Conservation (phyloP, 2,329 filamentous ascomycete genomes). For the Talaromyces sp. region DNA sequence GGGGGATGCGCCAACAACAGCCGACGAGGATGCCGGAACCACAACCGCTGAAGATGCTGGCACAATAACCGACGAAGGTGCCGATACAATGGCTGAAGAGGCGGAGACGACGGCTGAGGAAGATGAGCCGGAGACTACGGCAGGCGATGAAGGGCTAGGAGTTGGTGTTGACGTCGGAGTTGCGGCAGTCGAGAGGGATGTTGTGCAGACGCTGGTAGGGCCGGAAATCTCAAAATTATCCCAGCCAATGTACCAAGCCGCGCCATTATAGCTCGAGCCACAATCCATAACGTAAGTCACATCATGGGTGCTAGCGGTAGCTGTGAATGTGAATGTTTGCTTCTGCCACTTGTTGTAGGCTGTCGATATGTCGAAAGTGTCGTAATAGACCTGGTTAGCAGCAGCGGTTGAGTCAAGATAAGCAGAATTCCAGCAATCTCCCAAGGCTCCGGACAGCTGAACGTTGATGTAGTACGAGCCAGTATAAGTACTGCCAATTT, state of each 20-base stretch:
- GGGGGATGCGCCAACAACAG: not conserved
- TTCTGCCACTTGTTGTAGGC: not conserved
- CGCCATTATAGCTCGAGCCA: not conserved
- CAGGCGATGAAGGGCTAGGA: not conserved
- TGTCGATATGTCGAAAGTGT: not conserved
- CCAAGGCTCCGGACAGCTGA: too few relatives aligned
- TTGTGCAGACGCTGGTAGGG: not conserved
- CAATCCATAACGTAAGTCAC: conserved; percentile 1
- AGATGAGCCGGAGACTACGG: not conserved
- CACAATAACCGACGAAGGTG: not conserved
- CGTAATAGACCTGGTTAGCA: not conserved
- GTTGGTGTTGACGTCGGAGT: conserved; percentile 7
- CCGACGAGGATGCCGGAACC: not conserved
- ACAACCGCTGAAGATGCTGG: not conserved
- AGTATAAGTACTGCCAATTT: conserved; percentile 6
- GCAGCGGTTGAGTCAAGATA: not conserved
- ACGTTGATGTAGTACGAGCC: not conserved
- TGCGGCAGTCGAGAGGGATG: conserved; percentile 1
- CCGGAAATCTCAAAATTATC: conserved; percentile 4
- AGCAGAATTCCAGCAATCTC: not conserved
- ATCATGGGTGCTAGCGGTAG: conserved; percentile 2
- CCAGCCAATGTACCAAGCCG: not conserved
- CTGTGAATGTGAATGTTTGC: conserved; percentile 1
- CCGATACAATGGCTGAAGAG: not conserved
- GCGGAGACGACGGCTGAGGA: not conserved